These are phyloP conservation scores for Alternaria conjuncta DNA, from an alignment of 2,329 filamentous ascomycete genomes.

Conservation along the genomic window DNA sequence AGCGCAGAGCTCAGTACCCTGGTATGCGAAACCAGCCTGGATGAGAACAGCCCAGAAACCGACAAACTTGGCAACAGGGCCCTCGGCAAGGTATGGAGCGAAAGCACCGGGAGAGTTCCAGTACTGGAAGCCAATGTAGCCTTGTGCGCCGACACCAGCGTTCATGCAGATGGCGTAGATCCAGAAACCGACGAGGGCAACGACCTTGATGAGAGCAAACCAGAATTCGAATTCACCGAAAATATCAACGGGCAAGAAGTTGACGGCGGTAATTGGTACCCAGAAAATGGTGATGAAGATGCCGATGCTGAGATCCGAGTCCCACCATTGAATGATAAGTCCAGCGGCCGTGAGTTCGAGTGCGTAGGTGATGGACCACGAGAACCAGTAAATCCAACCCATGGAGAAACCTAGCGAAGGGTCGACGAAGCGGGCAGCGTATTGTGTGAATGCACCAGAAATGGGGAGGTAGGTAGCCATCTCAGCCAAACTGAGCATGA, in stretches of 20 bases:
- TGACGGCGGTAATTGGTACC: slow-evolving; percentile 69
- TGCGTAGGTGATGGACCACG: slow-evolving; percentile 75
- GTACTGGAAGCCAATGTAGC: slow-evolving; percentile 76
- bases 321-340: slow-evolving; percentile 79
- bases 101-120: slow-evolving; percentile 75
- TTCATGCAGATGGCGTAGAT: slow-evolving; percentile 79
- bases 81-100: slow-evolving; percentile 67
- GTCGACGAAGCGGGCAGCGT: slow-evolving; percentile 76
- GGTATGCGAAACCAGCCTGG: slow-evolving; percentile 72
- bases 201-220: slow-evolving; percentile 77
- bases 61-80: slow-evolving; percentile 66
- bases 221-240: slow-evolving; percentile 83
- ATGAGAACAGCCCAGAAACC: slow-evolving; percentile 74
- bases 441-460: slow-evolving; percentile 76
- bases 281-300: slow-evolving; percentile 79
- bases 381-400: slow-evolving; percentile 86
- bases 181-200: slow-evolving; percentile 76
- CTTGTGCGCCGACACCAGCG: slow-evolving; percentile 69
- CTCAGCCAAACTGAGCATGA: slow-evolving; percentile 71
- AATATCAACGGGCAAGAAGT: slow-evolving; percentile 73
- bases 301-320: slow-evolving; percentile 65
- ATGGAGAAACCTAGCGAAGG: slow-evolving; percentile 76
- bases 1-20: slow-evolving; percentile 77
- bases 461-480: slow-evolving; percentile 82
- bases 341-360: slow-evolving; percentile 76